Conservation (phyloP, 2,329 filamentous ascomycete species). For the Curvularia lunata region DNA sequence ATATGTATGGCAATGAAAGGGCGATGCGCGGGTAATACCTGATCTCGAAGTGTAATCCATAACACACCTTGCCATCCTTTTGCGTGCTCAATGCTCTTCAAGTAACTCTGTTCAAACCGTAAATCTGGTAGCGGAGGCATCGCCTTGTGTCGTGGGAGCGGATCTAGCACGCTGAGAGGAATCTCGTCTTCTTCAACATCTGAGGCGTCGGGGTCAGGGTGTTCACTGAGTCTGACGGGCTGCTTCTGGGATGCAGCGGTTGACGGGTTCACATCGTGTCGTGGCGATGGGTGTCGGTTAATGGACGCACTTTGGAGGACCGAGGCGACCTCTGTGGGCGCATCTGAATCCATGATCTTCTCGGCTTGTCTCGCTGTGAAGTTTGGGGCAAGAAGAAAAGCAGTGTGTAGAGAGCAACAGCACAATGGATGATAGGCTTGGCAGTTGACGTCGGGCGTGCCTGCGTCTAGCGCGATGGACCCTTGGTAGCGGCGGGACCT, state of each 20-base stretch:
- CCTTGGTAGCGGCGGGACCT: conserved; percentile 27
- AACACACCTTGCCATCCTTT: conserved; percentile 79
- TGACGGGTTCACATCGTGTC: conserved; percentile 79
- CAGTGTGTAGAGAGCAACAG: conserved; percentile 12
- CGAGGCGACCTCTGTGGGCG: conserved; percentile 73
- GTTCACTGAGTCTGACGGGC: conserved; percentile 58
- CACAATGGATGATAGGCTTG: conserved; percentile 30
- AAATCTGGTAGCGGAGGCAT: conserved; percentile 81
- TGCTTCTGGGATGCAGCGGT: conserved; percentile 73
- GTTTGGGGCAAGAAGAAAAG: neutral
- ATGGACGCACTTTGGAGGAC: conserved; percentile 82
- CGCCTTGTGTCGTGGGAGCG: conserved; percentile 58
- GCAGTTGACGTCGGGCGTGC: conserved; percentile 32
- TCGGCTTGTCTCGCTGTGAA: conserved; percentile 2
- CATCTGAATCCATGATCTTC: conserved; percentile 60
- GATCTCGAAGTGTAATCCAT: conserved; percentile 86
- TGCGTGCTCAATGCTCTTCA: conserved; percentile 82
- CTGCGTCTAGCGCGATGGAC: conserved; percentile 24
- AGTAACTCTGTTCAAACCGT: conserved; percentile 97
- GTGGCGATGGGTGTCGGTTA: conserved; percentile 71
- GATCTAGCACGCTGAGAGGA: conserved; percentile 68
- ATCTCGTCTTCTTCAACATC: conserved; percentile 70
- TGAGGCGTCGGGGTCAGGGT: conserved; percentile 52
- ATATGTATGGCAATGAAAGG: neutral
- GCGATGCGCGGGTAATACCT: conserved; percentile 61